These are phyloP conservation scores for Leccinellum albellum DNA, from an alignment of 768 basidiomycete genomes.

Conservation along the genomic window DNA sequence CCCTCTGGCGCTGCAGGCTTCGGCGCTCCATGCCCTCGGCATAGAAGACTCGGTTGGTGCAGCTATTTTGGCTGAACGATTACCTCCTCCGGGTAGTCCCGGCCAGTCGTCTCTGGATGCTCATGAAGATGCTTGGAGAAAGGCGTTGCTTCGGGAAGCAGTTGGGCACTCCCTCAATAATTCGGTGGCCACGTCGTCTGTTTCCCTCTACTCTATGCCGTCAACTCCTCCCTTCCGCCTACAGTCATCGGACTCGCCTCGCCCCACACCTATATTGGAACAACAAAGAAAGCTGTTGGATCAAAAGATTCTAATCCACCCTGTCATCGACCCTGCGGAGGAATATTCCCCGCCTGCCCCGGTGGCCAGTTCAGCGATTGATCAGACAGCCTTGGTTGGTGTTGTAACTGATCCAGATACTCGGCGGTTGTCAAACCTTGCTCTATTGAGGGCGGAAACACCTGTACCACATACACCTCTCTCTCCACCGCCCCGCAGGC, in stretches of 20 bases:
- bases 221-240: constrained; percentile 31
- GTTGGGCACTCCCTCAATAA: constrained; percentile 72
- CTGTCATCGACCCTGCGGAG: constrained; percentile 34
- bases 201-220: constrained; percentile 35
- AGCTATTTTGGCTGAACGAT: constrained; percentile 65
- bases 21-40: constrained; percentile 67
- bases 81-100: constrained; percentile 66
- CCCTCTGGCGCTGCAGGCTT: constrained; percentile 72
- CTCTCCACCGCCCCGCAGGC: constrained; percentile 58
- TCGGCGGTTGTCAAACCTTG: constrained; percentile 38
- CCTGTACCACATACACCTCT: constrained; percentile 62
- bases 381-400: constrained; percentile 12
- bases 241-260: constrained; percentile 24
- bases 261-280: constrained; percentile 7
- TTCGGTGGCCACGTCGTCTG: constrained; percentile 43
- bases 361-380: not conserved
- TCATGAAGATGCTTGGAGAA: constrained; percentile 69
- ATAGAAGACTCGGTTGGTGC: constrained; percentile 75
- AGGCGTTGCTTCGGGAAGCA: constrained; percentile 69
- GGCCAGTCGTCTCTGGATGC: constrained; percentile 52
- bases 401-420: constrained; percentile 30
- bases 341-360: constrained; percentile 28
- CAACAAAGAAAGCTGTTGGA: constrained; percentile 32
- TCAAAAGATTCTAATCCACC: constrained; percentile 44
- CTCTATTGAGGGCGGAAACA: constrained; percentile 60